Percentiles rank a stretch among this genome's conserved stretches.
Conservation (phyloP, 768 basidiomycete species). For the Phylloporus sp. region DNA sequence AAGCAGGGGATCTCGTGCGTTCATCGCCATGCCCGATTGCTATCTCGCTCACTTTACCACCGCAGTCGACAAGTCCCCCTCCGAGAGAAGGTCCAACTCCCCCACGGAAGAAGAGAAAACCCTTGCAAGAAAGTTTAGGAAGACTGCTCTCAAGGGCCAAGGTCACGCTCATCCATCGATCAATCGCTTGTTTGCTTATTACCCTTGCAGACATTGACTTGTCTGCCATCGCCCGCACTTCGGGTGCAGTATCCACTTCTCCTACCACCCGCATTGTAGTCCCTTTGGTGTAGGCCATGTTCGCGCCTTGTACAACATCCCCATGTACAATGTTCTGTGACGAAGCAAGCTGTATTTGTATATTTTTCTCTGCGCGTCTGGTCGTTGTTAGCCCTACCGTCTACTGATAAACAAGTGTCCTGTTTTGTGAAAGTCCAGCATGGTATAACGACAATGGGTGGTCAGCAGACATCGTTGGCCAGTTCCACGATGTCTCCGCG, state of each 20-base stretch:
- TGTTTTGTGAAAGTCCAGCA: background rate
- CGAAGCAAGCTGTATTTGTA: constrained; percentile 21
- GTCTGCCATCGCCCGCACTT: constrained; percentile 78
- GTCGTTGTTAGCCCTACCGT: background rate
- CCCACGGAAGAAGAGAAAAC: constrained; percentile 63
- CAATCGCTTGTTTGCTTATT: constrained; percentile 1
- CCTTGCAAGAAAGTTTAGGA: constrained; percentile 64
- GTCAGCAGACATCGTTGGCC: background rate
- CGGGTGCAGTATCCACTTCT: constrained; percentile 61
- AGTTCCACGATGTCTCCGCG: background rate
- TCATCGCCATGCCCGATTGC: background rate
- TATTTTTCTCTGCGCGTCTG: background rate
- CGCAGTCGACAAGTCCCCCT: constrained; percentile 26
- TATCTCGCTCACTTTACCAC: constrained; percentile 5
- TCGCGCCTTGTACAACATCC: background rate
- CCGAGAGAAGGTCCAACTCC: constrained; percentile 39
- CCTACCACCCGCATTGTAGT: constrained; percentile 29
- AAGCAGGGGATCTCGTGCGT: constrained; percentile 21
- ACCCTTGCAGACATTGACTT: constrained; percentile 48
- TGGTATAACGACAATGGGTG: background rate
- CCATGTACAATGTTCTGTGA: constrained; percentile 6
- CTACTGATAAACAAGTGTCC: background rate
- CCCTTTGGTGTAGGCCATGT: constrained; percentile 13
- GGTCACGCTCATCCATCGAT: constrained; percentile 30
- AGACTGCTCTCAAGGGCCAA: constrained; percentile 62